These are phyloP conservation scores for Parastagonospora avenae DNA, from an alignment of 2,329 filamentous ascomycete genomes.

Conservation along the genomic window DNA sequence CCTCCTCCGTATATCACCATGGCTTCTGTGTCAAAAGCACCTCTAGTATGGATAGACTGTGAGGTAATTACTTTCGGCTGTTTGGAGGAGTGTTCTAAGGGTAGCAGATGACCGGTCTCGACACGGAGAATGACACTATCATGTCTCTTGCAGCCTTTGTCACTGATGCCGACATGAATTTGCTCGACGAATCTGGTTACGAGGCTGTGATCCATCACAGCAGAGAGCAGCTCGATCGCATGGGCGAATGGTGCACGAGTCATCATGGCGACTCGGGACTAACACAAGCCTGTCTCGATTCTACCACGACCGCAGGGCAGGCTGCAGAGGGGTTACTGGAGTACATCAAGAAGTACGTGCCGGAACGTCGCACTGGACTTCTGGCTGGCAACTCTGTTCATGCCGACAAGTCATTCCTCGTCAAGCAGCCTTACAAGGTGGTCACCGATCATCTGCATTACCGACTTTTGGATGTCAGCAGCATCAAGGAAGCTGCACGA, in stretches of 20 bases:
- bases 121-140: constrained; percentile 79
- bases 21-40: constrained; percentile 63
- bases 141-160: constrained; percentile 92
- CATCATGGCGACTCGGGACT: constrained; percentile 84
- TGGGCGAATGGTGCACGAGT: constrained; percentile 87
- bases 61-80: constrained; percentile 55
- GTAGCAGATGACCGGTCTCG: constrained; percentile 84
- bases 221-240: constrained; percentile 71
- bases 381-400: constrained; percentile 94
- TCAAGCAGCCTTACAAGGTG: constrained; percentile 71
- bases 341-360: constrained; percentile 77
- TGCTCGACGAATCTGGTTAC: constrained; percentile 78
- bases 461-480: constrained; percentile 88
- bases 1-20: constrained; percentile 26
- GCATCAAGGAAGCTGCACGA: constrained; percentile 85
- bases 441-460: constrained; percentile 84
- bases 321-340: constrained; percentile 75
- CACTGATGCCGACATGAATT: constrained; percentile 77
- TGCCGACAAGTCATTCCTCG: constrained; percentile 82
- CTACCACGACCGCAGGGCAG: constrained; percentile 70
- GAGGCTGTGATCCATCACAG: constrained; percentile 79
- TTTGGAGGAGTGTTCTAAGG: constrained; percentile 11
- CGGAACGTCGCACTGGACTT: constrained; percentile 68
- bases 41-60: constrained; percentile 86
- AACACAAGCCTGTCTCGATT: constrained; percentile 74